Evolutionary conservation across 108 stramenopile genomes (phyloP).

Genomic region (Pseudonitzschia delicatissima): DNA sequence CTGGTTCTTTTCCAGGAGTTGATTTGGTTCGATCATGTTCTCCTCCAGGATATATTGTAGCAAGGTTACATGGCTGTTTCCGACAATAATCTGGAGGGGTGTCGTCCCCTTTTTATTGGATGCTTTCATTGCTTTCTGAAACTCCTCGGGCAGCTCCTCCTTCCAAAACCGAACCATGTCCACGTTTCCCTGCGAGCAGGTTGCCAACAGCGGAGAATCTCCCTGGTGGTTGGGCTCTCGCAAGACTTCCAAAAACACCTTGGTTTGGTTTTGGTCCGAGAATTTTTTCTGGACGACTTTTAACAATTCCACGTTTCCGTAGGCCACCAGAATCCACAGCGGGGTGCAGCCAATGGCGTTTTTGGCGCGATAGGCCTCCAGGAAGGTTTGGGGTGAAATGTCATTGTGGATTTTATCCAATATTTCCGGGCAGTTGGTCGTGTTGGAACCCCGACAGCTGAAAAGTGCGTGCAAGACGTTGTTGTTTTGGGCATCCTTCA

Average conservation of each 20-base stretch:
- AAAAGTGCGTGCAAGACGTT: constrained; percentile 9
- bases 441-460: constrained; percentile 2
- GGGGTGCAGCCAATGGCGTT: constrained; percentile 13
- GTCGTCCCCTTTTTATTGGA: constrained; percentile 14
- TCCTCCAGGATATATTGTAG: constrained; percentile 2
- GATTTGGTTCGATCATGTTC: not conserved
- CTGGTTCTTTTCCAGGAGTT: not conserved
- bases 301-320: constrained; percentile 6
- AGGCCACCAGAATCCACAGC: constrained; percentile 13
- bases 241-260: not conserved
- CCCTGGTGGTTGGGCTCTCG: not conserved
- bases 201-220: constrained; percentile 14
- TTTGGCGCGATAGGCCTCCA: constrained; percentile 1
- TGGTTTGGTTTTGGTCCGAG: not conserved
- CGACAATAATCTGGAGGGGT: constrained; percentile 9
- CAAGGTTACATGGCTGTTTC: not conserved
- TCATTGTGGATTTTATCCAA: not conserved
- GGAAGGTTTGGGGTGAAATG: not conserved
- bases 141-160: not conserved
- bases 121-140: not conserved
- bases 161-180: constrained; percentile 11
- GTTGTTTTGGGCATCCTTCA: constrained; percentile 11
- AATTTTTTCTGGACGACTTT: not conserved
- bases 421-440: constrained; percentile 2
- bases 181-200: constrained; percentile 12